phyloP scores from a whole-genome alignment of 192 early-diverging fungal genomes.

The Paraglomus brasilianum region DNA sequence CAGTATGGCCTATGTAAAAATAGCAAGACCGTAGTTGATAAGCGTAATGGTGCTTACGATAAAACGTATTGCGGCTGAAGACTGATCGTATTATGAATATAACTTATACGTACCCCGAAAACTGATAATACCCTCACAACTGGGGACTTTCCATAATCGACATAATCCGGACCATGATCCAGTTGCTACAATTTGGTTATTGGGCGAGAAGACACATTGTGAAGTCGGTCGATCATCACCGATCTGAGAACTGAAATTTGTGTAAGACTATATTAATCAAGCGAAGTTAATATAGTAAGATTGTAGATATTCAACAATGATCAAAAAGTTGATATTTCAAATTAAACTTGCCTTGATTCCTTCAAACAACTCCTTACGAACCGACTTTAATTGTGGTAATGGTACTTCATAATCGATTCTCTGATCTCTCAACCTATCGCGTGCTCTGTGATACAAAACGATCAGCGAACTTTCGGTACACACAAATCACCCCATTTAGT shows the following conservation, averaged over 20 bases:
- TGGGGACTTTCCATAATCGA: conserved; percentile 86
- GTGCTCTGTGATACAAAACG: conserved; percentile 49
- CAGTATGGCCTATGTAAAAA: conserved; percentile 67
- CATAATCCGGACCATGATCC: conserved; percentile 83
- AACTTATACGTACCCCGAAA: conserved; percentile 45
- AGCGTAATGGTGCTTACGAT: not conserved
- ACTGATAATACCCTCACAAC: conserved; percentile 56
- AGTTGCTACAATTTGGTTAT: conserved; percentile 74
- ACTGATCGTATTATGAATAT: not conserved
- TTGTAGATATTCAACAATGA: not conserved
- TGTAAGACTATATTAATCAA: conserved; percentile 46
- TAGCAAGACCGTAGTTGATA: not conserved
- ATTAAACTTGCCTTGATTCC: conserved; percentile 59
- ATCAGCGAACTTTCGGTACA: not conserved
- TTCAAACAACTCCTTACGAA: conserved; percentile 71
- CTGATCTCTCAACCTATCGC: conserved; percentile 60
- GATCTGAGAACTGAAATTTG: conserved; percentile 78
- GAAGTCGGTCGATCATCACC: conserved; percentile 86
- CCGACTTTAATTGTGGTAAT: conserved; percentile 62
- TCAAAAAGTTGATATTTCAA: not conserved
- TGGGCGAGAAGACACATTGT: conserved; percentile 75
- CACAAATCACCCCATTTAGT: not conserved
- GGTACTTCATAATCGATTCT: conserved; percentile 63
- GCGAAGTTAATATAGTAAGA: not conserved
- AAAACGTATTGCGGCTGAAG: not conserved